Conservation (phyloP, 768 basidiomycete species). For the Crucibulum laeve region DNA sequence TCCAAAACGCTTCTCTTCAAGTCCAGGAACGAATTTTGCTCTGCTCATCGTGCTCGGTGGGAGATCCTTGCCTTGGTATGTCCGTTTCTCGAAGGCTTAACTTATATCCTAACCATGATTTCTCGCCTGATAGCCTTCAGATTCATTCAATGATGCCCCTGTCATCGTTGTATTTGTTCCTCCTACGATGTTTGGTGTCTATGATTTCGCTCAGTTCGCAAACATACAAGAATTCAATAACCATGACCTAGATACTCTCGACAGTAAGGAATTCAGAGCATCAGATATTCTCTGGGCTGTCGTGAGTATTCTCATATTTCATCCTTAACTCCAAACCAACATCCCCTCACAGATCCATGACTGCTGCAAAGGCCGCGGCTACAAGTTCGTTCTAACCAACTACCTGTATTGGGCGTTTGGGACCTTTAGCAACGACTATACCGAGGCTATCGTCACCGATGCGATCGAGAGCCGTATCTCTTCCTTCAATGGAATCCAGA, state of each 20-base stretch:
- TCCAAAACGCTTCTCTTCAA: constrained; percentile 12
- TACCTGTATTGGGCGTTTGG: constrained; percentile 21
- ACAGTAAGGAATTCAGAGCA: constrained; percentile 7
- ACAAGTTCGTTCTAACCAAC: constrained; percentile 18
- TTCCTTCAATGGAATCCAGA: too few relatives aligned
- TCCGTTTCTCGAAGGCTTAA: not conserved
- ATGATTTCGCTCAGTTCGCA: constrained; percentile 15
- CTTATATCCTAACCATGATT: not conserved
- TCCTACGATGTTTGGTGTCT: constrained; percentile 16
- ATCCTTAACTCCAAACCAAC: not conserved
- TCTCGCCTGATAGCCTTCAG: constrained; percentile 8
- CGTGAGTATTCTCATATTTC: constrained; percentile 8
- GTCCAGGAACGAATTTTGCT: constrained; percentile 11
- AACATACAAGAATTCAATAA: constrained; percentile 10
- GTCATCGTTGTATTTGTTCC: constrained; percentile 17
- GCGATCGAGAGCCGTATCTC: too few relatives aligned
- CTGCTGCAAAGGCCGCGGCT: constrained; percentile 14
- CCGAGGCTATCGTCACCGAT: too few relatives aligned
- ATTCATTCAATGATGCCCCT: constrained; percentile 8
- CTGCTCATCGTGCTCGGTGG: constrained; percentile 20
- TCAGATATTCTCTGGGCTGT: constrained; percentile 20
- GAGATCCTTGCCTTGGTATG: constrained; percentile 18
- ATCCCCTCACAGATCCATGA: constrained; percentile 13
- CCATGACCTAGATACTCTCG: constrained; percentile 9
- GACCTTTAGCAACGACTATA: too few relatives aligned